Conservation (phyloP, 345 rosid species). For the Eucalyptus pumila region DNA sequence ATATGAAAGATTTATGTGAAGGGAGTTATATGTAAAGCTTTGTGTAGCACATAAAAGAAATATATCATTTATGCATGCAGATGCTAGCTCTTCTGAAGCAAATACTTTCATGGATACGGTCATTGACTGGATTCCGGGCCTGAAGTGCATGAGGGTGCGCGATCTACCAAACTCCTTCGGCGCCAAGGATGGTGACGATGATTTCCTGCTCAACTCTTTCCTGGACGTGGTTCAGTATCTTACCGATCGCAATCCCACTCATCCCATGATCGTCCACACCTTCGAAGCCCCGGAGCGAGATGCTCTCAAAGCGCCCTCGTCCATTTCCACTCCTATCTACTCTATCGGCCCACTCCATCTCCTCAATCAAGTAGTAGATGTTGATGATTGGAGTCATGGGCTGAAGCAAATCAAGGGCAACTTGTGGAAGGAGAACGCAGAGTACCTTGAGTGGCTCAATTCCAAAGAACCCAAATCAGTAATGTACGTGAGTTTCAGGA, state of each 20-base stretch:
- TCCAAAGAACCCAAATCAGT: conserved; percentile 26
- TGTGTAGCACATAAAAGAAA: neutral
- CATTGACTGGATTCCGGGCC: conserved; percentile 24
- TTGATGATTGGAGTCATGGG: neutral
- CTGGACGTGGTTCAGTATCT: neutral
- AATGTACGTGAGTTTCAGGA: conserved; percentile 44
- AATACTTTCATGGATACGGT: conserved; percentile 3
- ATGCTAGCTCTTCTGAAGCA: neutral
- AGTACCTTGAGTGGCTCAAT: conserved; percentile 36
- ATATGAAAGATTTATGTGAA: neutral
- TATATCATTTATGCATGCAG: neutral
- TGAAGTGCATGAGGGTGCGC: conserved; percentile 16
- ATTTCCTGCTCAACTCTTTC: neutral
- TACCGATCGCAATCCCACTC: conserved; percentile 7
- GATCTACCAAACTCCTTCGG: conserved; percentile 26
- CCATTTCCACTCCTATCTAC: conserved; percentile 18
- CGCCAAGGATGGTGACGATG: conserved; percentile 9
- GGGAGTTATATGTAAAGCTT: neutral
- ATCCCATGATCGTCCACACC: conserved; percentile 29
- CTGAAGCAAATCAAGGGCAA: conserved; percentile 8
- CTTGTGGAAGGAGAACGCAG: conserved; percentile 38
- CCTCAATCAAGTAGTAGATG: neutral
- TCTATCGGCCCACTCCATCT: conserved; percentile 31
- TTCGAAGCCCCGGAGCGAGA: conserved; percentile 28
- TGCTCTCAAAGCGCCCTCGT: conserved; percentile 3